Base-by-base conservation (phyloP, 805 yeast species). In the Ogataea nitratoaversa region DNA sequence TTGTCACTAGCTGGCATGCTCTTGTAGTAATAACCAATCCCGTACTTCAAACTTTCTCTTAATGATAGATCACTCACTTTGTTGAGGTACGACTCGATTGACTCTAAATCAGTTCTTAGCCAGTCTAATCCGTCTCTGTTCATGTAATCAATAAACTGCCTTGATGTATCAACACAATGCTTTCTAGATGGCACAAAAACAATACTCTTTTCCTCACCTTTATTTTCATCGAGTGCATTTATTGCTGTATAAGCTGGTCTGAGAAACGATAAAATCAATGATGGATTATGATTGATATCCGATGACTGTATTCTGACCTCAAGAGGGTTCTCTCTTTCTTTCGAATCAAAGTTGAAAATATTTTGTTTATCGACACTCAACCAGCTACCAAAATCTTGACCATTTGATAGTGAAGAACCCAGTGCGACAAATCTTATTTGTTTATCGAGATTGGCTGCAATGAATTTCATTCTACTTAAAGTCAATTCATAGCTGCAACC, bases 321-420 rank as follows among this genome's bases (percentile, higher is more conserved):
- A 12, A 87, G 50, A 3, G 84, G 78, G 32, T 64, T 56, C 8
- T 67, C 64, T 41, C 91, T 67, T 32, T 79, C 82, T 36, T 66
- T 66, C 0, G 95, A 80, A 14, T 78, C 72, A 56, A 84, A 89
- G 52, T 88, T 89, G 66, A 70, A 87, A 5, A 81, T 69, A 36
- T 78, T 69, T 17, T 61, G 65, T 51, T 78, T 82, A 1, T 71
- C 50, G 19, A 84, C 81, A 2, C 93, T 95, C 22, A 93, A 61
- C 96, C 98, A 93, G 39, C 82, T 86, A 1, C 85, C 91, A 42
- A 90, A 62, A 48, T 87, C 96, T 37, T 77, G 70, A 3, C 84
- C 85, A 54, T 82, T 84, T 0, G 93, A 78, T 30, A 91, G 58
- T 2, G 95, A 78, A 1, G 78, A 70, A 0, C 85, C 70, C 19